Conservation (phyloP, 441 rosid species). For the Pelargonium myrrhifolium region DNA sequence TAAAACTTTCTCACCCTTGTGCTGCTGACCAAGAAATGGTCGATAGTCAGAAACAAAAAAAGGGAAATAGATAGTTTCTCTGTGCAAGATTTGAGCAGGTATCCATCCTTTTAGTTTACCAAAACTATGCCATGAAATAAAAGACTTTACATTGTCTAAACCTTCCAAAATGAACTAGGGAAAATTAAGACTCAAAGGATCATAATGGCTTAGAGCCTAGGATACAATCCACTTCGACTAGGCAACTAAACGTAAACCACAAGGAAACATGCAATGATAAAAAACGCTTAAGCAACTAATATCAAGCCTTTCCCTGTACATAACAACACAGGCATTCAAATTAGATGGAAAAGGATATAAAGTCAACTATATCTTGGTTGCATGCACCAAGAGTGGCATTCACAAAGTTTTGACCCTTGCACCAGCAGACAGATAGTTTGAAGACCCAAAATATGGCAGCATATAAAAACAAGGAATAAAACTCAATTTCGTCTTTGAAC, state of each 20-base stretch:
- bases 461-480: not conserved
- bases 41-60: not conserved
- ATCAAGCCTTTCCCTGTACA: not conserved
- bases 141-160: not conserved
- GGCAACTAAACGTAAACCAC: not conserved
- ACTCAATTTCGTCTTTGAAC: no score
- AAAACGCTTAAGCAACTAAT: not conserved
- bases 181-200: not conserved
- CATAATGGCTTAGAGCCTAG: conserved; percentile 5
- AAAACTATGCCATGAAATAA: conserved; percentile 3
- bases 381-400: not conserved
- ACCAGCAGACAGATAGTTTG: not conserved
- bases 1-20: conserved; percentile 8
- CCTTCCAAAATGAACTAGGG: not conserved
- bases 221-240: not conserved
- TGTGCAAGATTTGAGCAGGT: not conserved
- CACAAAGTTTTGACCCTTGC: not conserved
- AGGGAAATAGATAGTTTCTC: not conserved
- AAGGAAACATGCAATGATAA: not conserved
- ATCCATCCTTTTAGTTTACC: not conserved
- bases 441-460: not conserved
- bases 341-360: not conserved
- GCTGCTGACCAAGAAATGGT: not conserved
- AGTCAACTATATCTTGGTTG: conserved; percentile 2
- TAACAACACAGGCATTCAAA: not conserved